Evolutionary conservation across 768 basidiomycete species (phyloP).

Genomic region (Auricularia sp.): DNA sequence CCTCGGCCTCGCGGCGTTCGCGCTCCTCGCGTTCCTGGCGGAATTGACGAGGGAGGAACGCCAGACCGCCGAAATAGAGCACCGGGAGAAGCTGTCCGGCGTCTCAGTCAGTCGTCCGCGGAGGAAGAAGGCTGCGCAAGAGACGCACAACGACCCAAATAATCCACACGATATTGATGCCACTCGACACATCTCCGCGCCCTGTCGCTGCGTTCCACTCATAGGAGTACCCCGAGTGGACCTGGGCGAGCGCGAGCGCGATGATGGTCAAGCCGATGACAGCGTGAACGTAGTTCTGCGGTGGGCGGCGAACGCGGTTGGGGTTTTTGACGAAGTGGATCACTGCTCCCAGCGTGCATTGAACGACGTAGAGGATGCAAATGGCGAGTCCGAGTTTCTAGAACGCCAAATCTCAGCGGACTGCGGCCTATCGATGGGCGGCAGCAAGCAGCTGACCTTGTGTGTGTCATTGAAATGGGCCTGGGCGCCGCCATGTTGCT

Average conservation of each 20-base stretch:
- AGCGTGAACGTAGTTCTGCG: conserved; percentile 33
- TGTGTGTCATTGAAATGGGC: conserved; percentile 34
- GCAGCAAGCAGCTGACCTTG: conserved; percentile 26
- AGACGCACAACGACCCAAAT: conserved; percentile 38
- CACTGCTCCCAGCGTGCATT: conserved; percentile 38
- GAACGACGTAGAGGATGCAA: conserved; percentile 39
- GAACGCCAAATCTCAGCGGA: background rate
- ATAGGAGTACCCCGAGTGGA: conserved; percentile 22
- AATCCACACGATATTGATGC: conserved; percentile 33
- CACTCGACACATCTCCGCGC: conserved; percentile 22
- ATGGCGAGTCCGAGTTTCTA: conserved; percentile 41
- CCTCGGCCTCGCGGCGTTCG: background rate
- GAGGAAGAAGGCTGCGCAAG: background rate
- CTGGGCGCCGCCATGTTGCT: conserved; percentile 25
- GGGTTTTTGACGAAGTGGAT: conserved; percentile 44
- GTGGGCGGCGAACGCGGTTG: conserved; percentile 28
- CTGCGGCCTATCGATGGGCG: background rate
- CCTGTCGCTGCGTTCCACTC: conserved; percentile 45
- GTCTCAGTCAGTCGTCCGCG: conserved; percentile 2
- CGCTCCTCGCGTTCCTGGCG: background rate
- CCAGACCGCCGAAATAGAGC: conserved; percentile 34
- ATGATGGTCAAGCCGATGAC: conserved; percentile 45
- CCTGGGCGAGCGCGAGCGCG: conserved; percentile 35
- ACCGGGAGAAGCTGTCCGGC: background rate
- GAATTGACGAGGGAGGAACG: conserved; percentile 8